Base-by-base conservation (phyloP, 805 yeast species). In the Saturnispora sekii region DNA sequence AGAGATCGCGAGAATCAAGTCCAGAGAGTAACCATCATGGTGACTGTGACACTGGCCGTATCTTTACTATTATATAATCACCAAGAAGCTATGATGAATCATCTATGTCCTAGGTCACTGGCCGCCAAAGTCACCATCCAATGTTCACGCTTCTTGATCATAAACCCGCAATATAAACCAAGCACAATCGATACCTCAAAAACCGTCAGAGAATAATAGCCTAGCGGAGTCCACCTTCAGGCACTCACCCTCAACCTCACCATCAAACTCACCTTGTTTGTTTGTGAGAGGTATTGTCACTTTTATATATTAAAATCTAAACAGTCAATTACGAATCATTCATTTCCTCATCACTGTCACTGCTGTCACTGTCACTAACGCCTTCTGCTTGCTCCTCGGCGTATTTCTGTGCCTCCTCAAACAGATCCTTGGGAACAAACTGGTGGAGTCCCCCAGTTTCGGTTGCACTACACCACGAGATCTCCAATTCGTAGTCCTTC, bases 401-500 rank as follows among this genome's bases (percentile, higher is more conserved):
- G 51, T 71, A 77, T 58, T 78, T 76, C 56, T 79, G 77, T 14
- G 97, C 98, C 63, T 85, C 96, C 41, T 77, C 77, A 44, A 88
- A 69, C 51, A 90, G 64, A 14, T 78, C 90, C 36, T 76, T 79
- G 18, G 96, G 95, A 36, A 93, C 85, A 53, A 77, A 74, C 60
- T 79, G 76, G 62, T 93, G 97, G 48, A 69, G 61, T 14, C 96
- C 94, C 5, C 73, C 74, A 6, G 97, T 90, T 58, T 82, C 90
- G 28, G 76, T 73, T 32, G 62, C 59, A 32, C 90, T 79, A 44
- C 79, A 79, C 98, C 98, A 93, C 53, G 93, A 77, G 57, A 93
- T 73, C 60, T 93, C 99, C 52, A 93, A 73, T 66, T 93, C 98
- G 61, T 88, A 93, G 48, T 89, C 97, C 65, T 90, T 93, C 62